phyloP scores from a whole-genome alignment of 1,139 yeast species.

The Kurtzmaniella natalensis region DNA sequence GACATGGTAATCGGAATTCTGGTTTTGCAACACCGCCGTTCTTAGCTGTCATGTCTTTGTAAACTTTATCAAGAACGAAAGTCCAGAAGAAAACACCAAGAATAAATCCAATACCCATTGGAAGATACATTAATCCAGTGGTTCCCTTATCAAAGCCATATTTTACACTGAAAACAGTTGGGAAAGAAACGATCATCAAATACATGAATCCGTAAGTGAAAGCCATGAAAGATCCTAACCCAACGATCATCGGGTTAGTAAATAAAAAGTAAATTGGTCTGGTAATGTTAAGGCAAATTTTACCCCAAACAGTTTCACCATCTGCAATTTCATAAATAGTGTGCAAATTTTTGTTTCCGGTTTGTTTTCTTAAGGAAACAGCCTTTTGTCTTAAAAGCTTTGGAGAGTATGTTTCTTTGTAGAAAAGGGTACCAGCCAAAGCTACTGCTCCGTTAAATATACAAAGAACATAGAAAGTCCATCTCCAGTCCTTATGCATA shows the following conservation, averaged over 20 bases:
- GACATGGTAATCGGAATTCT: conserved; percentile 48
- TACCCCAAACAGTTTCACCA: conserved; percentile 29
- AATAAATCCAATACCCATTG: conserved; percentile 50
- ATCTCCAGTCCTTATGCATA: conserved; percentile 39
- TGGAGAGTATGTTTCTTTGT: conserved; percentile 59
- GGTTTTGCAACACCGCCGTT: conserved; percentile 56
- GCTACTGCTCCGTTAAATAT: conserved; percentile 52
- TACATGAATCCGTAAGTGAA: conserved; percentile 62
- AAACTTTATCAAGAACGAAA: conserved; percentile 32
- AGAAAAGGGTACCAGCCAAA: conserved; percentile 36
- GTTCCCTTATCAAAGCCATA: conserved; percentile 49
- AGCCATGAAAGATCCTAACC: conserved; percentile 60
- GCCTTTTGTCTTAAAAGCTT: conserved; percentile 47
- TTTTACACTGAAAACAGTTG: conserved; percentile 40
- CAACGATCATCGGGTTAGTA: conserved; percentile 60
- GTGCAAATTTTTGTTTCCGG: conserved; percentile 55
- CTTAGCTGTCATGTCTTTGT: conserved; percentile 25
- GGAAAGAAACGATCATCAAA: conserved; percentile 56
- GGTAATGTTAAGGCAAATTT: conserved; percentile 33
- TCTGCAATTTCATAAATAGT: conserved; percentile 50
- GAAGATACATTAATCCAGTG: conserved; percentile 54
- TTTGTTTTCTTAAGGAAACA: conserved; percentile 36
- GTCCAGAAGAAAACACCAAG: conserved; percentile 47
- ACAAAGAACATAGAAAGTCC: conserved; percentile 59
- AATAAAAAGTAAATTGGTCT: conserved; percentile 51